Evolutionary conservation across 106 monocot genomes (phyloP).

Genomic region (Hemerocallis citrina): DNA sequence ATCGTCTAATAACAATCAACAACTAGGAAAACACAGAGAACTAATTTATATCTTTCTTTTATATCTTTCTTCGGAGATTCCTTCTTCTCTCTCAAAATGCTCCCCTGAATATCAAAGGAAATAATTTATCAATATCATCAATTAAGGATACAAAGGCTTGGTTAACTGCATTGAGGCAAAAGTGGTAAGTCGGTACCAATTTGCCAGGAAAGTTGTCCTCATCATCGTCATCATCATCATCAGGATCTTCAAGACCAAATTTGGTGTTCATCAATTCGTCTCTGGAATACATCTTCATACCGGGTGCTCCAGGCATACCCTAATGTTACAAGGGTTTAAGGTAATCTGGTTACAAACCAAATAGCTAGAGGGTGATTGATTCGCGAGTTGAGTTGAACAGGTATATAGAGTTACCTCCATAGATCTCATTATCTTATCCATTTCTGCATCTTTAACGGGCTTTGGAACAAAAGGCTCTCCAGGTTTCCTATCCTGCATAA

Average conservation of each 20-base stretch:
- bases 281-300: constrained; percentile 96
- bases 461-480: constrained; percentile 81
- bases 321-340: constrained; percentile 13
- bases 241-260: constrained; percentile 41
- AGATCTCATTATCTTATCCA: constrained; percentile 89
- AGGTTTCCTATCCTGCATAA: constrained; percentile 58
- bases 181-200: constrained; percentile 53
- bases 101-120: constrained; percentile 32
- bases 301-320: constrained; percentile 95
- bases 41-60: constrained; percentile 55
- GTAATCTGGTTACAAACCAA: background rate
- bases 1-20: too few species aligned
- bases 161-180: too few species aligned
- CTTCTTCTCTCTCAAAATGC: constrained; percentile 54
- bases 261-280: constrained; percentile 88
- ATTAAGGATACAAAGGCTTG: background rate
- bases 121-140: background rate
- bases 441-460: constrained; percentile 92
- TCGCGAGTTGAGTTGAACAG: background rate
- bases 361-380: too few species aligned
- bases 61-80: constrained; percentile 34
- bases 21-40: too few species aligned
- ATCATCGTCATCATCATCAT: constrained; percentile 52
- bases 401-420: constrained; percentile 63
- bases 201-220: constrained; percentile 57